phyloP scores from a whole-genome alignment of 495 filamentous ascomycete species.

The Tirmania nivea region DNA sequence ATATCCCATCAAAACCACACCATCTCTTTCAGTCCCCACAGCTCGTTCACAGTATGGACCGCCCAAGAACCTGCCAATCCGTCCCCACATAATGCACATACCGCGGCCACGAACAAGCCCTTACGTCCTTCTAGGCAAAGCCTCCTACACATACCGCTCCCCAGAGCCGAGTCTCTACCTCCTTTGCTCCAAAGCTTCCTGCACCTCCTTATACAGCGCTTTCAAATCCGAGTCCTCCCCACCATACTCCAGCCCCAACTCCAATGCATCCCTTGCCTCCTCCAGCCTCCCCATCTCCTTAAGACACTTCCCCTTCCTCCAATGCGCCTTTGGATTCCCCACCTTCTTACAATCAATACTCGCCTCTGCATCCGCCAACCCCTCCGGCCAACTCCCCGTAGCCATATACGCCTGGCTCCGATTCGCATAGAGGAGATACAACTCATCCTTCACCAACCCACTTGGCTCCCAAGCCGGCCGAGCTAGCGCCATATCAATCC shows the following conservation, averaged over 20 bases:
- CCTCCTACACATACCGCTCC: too few relatives aligned
- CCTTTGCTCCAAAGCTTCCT: not conserved
- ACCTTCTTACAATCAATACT: slow-evolving; percentile 74
- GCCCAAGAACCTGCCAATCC: too few relatives aligned
- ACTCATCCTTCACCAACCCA: slow-evolving; percentile 61
- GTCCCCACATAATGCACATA: too few relatives aligned
- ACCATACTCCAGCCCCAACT: slow-evolving; percentile 60
- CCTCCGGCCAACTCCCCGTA: slow-evolving; percentile 58
- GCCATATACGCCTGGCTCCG: slow-evolving; percentile 80
- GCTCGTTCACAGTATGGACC: too few relatives aligned
- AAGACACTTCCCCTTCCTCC: slow-evolving; percentile 59
- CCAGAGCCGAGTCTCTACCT: not conserved
- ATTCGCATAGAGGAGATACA: slow-evolving; percentile 57
- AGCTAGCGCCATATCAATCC: slow-evolving; percentile 64
- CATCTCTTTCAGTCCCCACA: too few relatives aligned
- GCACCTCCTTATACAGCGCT: slow-evolving; percentile 45
- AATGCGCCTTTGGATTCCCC: slow-evolving; percentile 88
- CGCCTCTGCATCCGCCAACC: slow-evolving; percentile 54
- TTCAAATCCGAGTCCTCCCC: slow-evolving; percentile 50
- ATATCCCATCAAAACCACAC: too few relatives aligned
- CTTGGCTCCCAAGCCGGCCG: slow-evolving; percentile 75
- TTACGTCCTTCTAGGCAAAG: too few relatives aligned
- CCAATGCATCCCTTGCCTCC: slow-evolving; percentile 58
- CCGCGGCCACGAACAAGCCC: too few relatives aligned
- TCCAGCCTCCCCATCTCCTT: slow-evolving; percentile 74